Evolutionary conservation across 176 grass and related monocot species (phyloP), one percentile per base, ranked within the genome.

Genomic region (Eragrostis curvula): DNA sequence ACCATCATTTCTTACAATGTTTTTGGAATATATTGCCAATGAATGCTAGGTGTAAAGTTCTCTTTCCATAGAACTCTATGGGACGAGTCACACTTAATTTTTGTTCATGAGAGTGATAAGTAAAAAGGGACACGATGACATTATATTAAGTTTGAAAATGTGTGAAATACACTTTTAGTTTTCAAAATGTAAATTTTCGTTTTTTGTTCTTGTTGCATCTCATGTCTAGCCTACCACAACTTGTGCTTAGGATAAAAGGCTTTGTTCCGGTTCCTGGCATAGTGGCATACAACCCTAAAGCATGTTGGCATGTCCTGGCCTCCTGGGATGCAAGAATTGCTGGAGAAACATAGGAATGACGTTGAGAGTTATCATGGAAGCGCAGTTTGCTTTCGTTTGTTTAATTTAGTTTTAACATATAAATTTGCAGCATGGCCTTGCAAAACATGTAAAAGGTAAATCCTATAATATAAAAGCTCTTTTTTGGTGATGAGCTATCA

Each of bases 291-390:
- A 36, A 36, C 24, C 11, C 58, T 62, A 29, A 62, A 62, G 58
- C 24, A 62, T 61, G 24, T 68, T 46, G 8, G 28, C n/a, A 66
- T 68, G 68, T 50, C 21, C 50, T 58, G 0, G 53, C 20, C 18
- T 56, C 21, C 53, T 88, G 67, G 47, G 24, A 66, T 49, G 20
- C 48, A 71, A 57, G 21, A 73, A 20, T 64, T 58, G 39, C 27
- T 18, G 5, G 8, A 78, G 43, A 79, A 48, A 12, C 59, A 49
- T 12, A n/a, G 6, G 5, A 27, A 65, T 46, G 29, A 16, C 30
- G 43, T 50, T 86, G 39, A 46, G 16, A 23, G n/a, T 61, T 87
- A 29, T 30, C 72, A 4, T 62, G 27, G 30, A 50, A 12, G 2
- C 57, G 18, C 36, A 25, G 0, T 42, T 60, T 52, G 43, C 49